Evolutionary conservation across 2,329 filamentous ascomycete species (phyloP), one percentile per base, ranked within the genome.

Genomic region (Leptographium lundbergii): DNA sequence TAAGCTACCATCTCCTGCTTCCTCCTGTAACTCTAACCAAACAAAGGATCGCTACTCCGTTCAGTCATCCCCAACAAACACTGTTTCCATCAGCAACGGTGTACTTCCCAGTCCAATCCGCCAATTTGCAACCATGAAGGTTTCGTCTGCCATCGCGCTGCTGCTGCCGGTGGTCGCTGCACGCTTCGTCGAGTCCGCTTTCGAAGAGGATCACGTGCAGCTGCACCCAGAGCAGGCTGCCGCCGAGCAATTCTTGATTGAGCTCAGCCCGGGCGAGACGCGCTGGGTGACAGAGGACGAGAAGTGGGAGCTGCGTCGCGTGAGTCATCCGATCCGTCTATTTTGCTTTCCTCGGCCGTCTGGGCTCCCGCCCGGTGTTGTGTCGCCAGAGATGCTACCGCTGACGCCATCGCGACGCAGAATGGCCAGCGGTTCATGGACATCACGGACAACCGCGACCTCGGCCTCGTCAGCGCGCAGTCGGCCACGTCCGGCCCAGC

Each of bases 351-450:
- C 19, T 19, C 6, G 14, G 42, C 42, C n/a, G 17, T 19, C 19
- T n/a, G 9, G 32, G 32, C 4, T 29, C 27, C 27, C 27, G 27
- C 27, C 27, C 27, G 11, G 39, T 42, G 11, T 7, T 42, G 39
- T 29, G 27, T 29, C 27, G 32, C 32, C 32, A 9, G 7, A 11
- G 2, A 9, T 29, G 32, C 32, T 9, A 4, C 6, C 17, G 25
- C 48, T 51, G 25, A 51, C 48, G 48, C 42, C 17, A 22, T 45
- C 42, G 42, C 19, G 4, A 3, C 4, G 6, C 66, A 95, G 89
- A 80, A 88, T 69, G 91, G 91, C 67, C 79, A 86, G 65, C 88
- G 86, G 67, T 97, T 97, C 78, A 95, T 97, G 80, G 92, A 97
- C 74, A 91, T 97, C 68, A 96, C 94, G 61, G 81, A 89, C 50